These are phyloP conservation scores for Xerocomellus intermedius DNA, from an alignment of 768 basidiomycete species.

Conservation along the genomic window DNA sequence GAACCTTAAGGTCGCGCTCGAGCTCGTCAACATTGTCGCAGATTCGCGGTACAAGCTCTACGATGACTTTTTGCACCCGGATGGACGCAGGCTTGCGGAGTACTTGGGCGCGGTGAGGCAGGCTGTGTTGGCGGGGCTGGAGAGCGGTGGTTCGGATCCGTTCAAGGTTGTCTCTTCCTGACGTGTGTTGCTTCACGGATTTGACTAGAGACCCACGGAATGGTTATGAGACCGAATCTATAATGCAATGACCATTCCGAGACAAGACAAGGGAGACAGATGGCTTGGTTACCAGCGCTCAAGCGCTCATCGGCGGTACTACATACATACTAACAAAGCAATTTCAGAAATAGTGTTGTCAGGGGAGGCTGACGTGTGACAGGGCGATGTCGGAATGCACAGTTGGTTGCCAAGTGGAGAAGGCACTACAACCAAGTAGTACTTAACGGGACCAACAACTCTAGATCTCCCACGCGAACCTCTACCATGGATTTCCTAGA, in stretches of 20 bases:
- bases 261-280: background rate
- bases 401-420: background rate
- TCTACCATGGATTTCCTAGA: conserved; percentile 42
- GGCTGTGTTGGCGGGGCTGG: conserved; percentile 69
- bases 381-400: background rate
- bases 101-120: conserved; percentile 75
- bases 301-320: too few species aligned
- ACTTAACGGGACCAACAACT: background rate
- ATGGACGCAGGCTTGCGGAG: conserved; percentile 60
- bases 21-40: conserved; percentile 81
- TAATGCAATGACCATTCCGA: background rate
- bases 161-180: conserved; percentile 46
- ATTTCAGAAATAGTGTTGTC: background rate
- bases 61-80: conserved; percentile 70
- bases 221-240: background rate
- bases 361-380: conserved; percentile 7
- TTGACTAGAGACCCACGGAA: background rate
- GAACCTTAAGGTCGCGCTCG: conserved; percentile 71
- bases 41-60: conserved; percentile 86
- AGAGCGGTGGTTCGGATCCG: conserved; percentile 75
- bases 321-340: background rate
- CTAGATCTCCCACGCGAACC: background rate
- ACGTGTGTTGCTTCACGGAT: conserved; percentile 1
- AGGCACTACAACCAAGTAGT: background rate
- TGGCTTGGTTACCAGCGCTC: too few species aligned